Conservation (phyloP, 352 stramenopile species). For the Phytopythium delawarense region DNA sequence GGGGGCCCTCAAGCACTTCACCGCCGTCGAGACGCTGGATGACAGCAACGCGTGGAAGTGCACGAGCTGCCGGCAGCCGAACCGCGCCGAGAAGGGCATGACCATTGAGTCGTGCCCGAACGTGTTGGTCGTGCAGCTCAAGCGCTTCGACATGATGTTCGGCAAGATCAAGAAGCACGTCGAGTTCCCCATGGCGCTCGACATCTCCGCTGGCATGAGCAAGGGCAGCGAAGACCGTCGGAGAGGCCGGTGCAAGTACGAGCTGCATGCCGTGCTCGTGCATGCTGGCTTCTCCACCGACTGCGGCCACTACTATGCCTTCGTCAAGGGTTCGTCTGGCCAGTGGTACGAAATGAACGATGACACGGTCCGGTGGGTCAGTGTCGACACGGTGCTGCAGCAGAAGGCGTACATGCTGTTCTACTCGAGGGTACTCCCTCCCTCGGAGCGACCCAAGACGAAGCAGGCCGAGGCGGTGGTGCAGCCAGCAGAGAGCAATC, state of each 20-base stretch:
- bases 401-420: slow-evolving; percentile 92
- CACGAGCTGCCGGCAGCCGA: slow-evolving; percentile 68
- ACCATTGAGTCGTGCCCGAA: slow-evolving; percentile 80
- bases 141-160: slow-evolving; percentile 85
- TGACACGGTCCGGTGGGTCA: slow-evolving; percentile 82
- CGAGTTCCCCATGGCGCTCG: slow-evolving; percentile 61
- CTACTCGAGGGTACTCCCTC: slow-evolving; percentile 71
- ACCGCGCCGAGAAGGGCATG: slow-evolving; percentile 77
- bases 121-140: slow-evolving; percentile 88
- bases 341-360: slow-evolving; percentile 94
- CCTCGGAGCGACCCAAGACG: slow-evolving; percentile 30
- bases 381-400: slow-evolving; percentile 78
- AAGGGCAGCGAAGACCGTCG: slow-evolving; percentile 48
- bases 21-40: slow-evolving; percentile 78
- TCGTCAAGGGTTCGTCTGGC: slow-evolving; percentile 83
- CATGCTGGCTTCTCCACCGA: slow-evolving; percentile 86
- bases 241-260: slow-evolving; percentile 55
- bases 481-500: background rate
- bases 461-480: slow-evolving; percentile 13
- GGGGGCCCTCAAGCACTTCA: slow-evolving; percentile 79
- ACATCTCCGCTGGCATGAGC: slow-evolving; percentile 58
- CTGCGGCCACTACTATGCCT: slow-evolving; percentile 90
- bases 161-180: slow-evolving; percentile 90
- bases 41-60: slow-evolving; percentile 86
- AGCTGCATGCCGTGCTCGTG: slow-evolving; percentile 81